Conservation (phyloP, 2,329 filamentous ascomycete species). For the Phialophora tarda region DNA sequence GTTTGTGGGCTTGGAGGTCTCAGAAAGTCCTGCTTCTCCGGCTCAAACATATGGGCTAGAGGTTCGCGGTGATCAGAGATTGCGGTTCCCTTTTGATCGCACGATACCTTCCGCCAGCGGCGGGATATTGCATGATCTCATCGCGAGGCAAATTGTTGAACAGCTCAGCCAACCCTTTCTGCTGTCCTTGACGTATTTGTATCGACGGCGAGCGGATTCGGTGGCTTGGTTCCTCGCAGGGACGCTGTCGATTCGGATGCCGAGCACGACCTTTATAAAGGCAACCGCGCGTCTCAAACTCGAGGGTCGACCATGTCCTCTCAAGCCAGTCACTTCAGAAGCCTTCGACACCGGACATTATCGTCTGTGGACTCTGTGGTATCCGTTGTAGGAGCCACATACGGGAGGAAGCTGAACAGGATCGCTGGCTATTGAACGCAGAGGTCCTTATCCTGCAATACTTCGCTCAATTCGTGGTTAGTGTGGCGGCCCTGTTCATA, state of each 20-base stretch:
- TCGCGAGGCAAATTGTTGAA: background rate
- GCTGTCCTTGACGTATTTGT: background rate
- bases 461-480: background rate
- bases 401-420: background rate
- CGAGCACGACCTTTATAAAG: background rate
- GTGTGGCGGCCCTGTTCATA: background rate
- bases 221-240: background rate
- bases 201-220: background rate
- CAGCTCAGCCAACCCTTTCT: background rate
- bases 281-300: background rate
- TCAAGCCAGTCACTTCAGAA: background rate
- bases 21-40: too few relatives aligned
- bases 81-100: too few relatives aligned
- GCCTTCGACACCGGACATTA: background rate
- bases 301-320: background rate
- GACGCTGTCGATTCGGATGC: background rate
- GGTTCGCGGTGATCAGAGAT: too few relatives aligned
- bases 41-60: too few relatives aligned
- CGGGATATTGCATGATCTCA: too few relatives aligned
- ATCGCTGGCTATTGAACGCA: background rate
- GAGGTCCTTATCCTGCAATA: background rate
- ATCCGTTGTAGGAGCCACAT: background rate
- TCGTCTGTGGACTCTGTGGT: background rate
- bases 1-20: too few relatives aligned
- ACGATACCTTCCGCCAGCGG: too few relatives aligned